A percentile compares a stretch with the other conserved stretches of the same genome.
Evolutionary conservation across 176 grass and related monocot genomes (phyloP).

Genomic region (Triticum dicoccoides): DNA sequence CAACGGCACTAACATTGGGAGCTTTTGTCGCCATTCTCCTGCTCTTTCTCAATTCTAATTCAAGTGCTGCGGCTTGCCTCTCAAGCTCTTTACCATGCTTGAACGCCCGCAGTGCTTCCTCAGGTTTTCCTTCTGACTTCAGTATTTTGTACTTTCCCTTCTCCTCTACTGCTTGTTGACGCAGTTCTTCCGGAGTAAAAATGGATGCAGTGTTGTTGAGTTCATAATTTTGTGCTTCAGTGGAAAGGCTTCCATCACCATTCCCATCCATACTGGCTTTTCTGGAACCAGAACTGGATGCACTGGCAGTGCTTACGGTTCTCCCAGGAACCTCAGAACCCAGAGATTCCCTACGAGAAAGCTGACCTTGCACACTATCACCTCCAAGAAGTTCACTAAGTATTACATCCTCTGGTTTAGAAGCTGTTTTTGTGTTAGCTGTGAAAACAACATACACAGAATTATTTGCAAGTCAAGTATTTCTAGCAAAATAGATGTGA

Average conservation of each 20-base stretch:
- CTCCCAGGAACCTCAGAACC: conserved; percentile 28
- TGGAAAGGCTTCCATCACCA: conserved; percentile 34
- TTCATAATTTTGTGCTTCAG: conserved; percentile 47
- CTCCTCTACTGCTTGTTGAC: conserved; percentile 82
- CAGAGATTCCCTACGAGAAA: conserved; percentile 36
- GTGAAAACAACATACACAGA: conserved; percentile 28
- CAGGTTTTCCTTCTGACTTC: conserved; percentile 85
- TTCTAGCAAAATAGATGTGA: background rate
- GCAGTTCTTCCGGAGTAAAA: conserved; percentile 82
- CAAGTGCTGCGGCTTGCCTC: conserved; percentile 77
- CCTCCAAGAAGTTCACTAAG: conserved; percentile 59
- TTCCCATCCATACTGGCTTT: conserved; percentile 32
- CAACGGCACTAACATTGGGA: conserved; percentile 19
- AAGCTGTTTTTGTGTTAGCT: conserved; percentile 47
- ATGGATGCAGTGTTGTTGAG: conserved; percentile 37
- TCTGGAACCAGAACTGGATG: conserved; percentile 42
- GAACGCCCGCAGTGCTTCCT: conserved; percentile 84
- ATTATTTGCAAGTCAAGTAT: conserved; percentile 1
- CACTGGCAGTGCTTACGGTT: conserved; percentile 24
- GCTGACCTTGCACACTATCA: conserved; percentile 36
- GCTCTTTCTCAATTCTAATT: conserved; percentile 65
- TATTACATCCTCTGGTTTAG: conserved; percentile 63
- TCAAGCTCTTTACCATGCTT: conserved; percentile 89
- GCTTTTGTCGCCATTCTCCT: conserved; percentile 55
- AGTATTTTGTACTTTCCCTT: conserved; percentile 77